phyloP scores from a whole-genome alignment of 2,329 filamentous ascomycete species.

The Hypoxylon sp. region DNA sequence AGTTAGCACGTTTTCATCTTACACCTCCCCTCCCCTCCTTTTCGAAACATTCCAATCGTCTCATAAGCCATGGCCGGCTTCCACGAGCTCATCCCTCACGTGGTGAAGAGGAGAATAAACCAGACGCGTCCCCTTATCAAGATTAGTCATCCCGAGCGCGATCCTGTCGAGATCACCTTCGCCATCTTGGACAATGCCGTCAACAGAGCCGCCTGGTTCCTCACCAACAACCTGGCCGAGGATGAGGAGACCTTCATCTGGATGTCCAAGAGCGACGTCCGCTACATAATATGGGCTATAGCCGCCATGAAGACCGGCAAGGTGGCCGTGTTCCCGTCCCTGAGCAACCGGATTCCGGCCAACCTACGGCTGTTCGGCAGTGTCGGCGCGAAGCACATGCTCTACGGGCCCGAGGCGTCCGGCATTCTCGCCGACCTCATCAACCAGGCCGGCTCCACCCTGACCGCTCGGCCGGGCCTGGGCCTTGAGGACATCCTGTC shows the following conservation, averaged over 20 bases:
- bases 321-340: constrained; percentile 28
- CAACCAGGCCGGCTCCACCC: constrained; percentile 15
- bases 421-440: constrained; percentile 25
- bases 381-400: constrained; percentile 21
- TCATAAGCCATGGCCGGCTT: constrained; percentile 26
- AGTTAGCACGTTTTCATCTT: background rate
- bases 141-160: constrained; percentile 29
- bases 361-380: constrained; percentile 21
- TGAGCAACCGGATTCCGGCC: constrained; percentile 31
- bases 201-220: constrained; percentile 41
- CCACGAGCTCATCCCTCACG: constrained; percentile 30
- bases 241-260: constrained; percentile 36
- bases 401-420: constrained; percentile 30
- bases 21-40: background rate
- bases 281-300: constrained; percentile 38
- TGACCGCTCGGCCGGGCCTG: constrained; percentile 19
- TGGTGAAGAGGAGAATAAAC: constrained; percentile 29
- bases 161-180: constrained; percentile 28
- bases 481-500: constrained; percentile 24
- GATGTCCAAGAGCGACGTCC: constrained; percentile 39
- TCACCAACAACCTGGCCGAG: constrained; percentile 23
- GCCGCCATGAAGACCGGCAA: constrained; percentile 41
- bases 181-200: constrained; percentile 34
- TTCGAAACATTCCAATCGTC: constrained; percentile 1
- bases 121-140: constrained; percentile 26